phyloP scores from a whole-genome alignment of 129 eudicot genomes.

The sunflower (Helianthus annuus) region HanXRQr2.0-SUNRISE NC_035434.2:128027217-128027716 shows the following conservation, averaged over 20 bases:
- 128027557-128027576: slow-evolving; percentile 10
- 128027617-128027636: slow-evolving; percentile 18
- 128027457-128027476: not conserved
- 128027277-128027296: slow-evolving; percentile 16
- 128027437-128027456: slow-evolving; percentile 1
- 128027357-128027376: no score
- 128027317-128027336: no score
- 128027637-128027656: slow-evolving; percentile 18
- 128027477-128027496: not conserved
- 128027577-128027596: not conserved
- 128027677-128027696: not conserved
- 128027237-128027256: slow-evolving; percentile 23
- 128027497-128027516: not conserved
- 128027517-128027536: not conserved
- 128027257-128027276: slow-evolving; percentile 2
- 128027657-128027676: slow-evolving; percentile 29
- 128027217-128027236: slow-evolving; percentile 2
- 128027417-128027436: not conserved
- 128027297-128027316: slow-evolving; percentile 8
- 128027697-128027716: not conserved
- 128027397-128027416: no score
- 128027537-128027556: not conserved
- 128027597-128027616: slow-evolving; percentile 9
- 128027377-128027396: no score
- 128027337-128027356: no score